These are phyloP conservation scores for Alternaria incomplexa DNA, from an alignment of 2,329 filamentous ascomycete genomes.

Conservation along the genomic window DNA sequence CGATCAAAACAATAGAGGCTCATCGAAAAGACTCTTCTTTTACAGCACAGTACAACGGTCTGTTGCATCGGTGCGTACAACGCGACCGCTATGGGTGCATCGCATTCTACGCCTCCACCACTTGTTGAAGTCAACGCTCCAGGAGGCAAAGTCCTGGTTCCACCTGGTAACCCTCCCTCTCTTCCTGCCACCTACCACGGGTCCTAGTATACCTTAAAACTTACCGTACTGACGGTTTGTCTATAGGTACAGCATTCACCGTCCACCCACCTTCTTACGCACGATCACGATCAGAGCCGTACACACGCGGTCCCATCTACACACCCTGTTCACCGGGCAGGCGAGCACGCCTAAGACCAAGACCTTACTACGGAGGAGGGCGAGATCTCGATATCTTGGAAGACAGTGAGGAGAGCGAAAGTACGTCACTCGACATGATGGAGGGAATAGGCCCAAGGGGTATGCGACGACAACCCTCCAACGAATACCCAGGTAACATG, in stretches of 20 bases:
- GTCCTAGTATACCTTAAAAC: neutral
- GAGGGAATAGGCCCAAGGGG: neutral
- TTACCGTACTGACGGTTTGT: neutral
- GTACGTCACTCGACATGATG: neutral
- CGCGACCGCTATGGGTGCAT: conserved; percentile 25
- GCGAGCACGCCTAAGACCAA: neutral
- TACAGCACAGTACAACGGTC: neutral
- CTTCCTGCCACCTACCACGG: neutral
- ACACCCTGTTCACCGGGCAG: neutral
- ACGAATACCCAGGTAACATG: neutral
- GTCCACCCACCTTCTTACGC: conserved; percentile 3
- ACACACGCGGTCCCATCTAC: conserved; percentile 2
- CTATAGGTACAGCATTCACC: conserved; percentile 6
- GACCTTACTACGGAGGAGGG: neutral
- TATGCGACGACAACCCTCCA: neutral
- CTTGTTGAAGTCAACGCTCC: conserved; percentile 31
- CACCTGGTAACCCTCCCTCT: conserved; percentile 8
- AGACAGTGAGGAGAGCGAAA: conserved; percentile 8
- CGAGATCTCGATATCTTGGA: conserved; percentile 1
- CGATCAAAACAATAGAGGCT: neutral
- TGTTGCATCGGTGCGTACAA: neutral
- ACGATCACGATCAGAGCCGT: neutral
- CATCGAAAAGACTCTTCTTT: neutral
- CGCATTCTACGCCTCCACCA: conserved; percentile 29
- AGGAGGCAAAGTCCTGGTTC: conserved; percentile 26